Evolutionary conservation across 345 rosid species (phyloP).

Genomic region (Populus nigra): DNA sequence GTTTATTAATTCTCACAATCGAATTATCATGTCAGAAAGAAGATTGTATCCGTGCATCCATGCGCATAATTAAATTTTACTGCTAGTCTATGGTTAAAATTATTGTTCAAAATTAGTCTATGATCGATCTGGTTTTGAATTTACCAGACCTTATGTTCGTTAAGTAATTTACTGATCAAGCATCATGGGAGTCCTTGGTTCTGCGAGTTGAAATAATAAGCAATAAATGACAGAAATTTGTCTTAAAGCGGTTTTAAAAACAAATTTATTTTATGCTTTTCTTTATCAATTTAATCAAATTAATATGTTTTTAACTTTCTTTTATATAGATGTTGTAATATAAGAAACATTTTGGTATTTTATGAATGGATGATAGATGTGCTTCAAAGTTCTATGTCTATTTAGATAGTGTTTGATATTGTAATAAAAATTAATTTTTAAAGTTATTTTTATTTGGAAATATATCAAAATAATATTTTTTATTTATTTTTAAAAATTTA

Average conservation of each 20-base stretch:
- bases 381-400: fast-evolving
- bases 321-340: too few species aligned
- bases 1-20: neutral
- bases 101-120: neutral
- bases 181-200: neutral
- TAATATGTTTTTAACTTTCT: too few species aligned
- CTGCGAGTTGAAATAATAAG: neutral
- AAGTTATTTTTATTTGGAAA: fast-evolving
- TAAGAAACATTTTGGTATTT: too few species aligned
- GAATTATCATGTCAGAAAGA: neutral
- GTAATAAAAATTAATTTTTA: fast-evolving
- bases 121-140: neutral
- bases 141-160: neutral
- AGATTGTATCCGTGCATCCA: neutral
- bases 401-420: too few species aligned
- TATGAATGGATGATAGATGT: too few species aligned
- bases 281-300: too few species aligned
- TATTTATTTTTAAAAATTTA: too few species aligned
- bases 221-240: too few species aligned
- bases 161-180: too few species aligned
- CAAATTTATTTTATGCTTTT: too few species aligned
- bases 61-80: neutral
- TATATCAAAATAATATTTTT: too few species aligned
- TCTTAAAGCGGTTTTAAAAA: too few species aligned
- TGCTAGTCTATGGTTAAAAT: neutral